phyloP scores from a whole-genome alignment of 1,139 yeast species.

The Taphrina betulina region DNA sequence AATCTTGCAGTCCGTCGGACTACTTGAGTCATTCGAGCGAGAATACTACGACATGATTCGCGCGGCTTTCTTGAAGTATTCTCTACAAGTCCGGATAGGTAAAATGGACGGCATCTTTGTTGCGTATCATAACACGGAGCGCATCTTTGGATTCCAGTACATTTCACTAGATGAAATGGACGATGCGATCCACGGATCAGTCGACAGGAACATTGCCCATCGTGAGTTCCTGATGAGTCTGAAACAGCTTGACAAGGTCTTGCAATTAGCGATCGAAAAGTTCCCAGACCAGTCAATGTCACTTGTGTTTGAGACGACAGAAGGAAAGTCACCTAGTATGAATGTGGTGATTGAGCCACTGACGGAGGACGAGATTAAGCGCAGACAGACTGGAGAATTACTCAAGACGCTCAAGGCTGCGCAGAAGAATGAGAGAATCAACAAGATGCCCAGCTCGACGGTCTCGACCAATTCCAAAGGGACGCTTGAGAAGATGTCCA shows the following conservation, averaged over 20 bases:
- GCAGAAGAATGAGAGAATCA: conserved; percentile 16
- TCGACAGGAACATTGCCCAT: conserved; percentile 62
- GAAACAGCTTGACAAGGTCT: conserved; percentile 55
- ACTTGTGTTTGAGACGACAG: conserved; percentile 21
- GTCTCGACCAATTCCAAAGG: conserved; percentile 12
- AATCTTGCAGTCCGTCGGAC: conserved; percentile 60
- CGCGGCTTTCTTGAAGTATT: conserved; percentile 76
- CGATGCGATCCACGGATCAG: conserved; percentile 53
- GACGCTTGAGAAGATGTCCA: conserved; percentile 26
- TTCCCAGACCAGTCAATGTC: conserved; percentile 38
- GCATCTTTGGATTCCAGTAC: conserved; percentile 88
- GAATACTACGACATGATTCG: conserved; percentile 74
- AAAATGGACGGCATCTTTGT: conserved; percentile 95
- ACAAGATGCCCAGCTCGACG: conserved; percentile 8
- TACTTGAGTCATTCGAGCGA: conserved; percentile 72
- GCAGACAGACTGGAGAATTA: conserved; percentile 25
- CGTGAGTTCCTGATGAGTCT: conserved; percentile 68
- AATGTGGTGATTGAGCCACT: conserved; percentile 26
- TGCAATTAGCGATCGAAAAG: conserved; percentile 48
- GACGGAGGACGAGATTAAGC: conserved; percentile 21
- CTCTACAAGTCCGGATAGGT: conserved; percentile 90
- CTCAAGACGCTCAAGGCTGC: conserved; percentile 25
- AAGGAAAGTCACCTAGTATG: conserved; percentile 18
- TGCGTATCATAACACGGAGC: conserved; percentile 80
- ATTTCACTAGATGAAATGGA: conserved; percentile 74